Percentiles rank a stretch among this genome's conserved stretches.
phyloP scores from a whole-genome alignment of 176 grass and related monocot genomes.

The Cymbopogon citratus region DNA sequence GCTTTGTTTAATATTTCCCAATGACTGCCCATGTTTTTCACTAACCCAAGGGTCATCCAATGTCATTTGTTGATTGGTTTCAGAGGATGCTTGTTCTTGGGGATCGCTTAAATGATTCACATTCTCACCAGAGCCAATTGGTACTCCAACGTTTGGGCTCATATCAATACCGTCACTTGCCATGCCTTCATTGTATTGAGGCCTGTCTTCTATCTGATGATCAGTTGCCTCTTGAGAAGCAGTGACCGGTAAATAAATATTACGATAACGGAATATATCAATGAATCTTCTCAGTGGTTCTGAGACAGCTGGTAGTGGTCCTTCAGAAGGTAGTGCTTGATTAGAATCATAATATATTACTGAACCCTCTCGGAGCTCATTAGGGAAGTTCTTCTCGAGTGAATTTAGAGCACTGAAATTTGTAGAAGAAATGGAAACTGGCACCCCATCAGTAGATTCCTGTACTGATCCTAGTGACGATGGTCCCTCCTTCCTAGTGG shows the following conservation, averaged over 20 bases:
- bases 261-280: conserved; percentile 28
- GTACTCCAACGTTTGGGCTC: neutral
- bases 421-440: neutral
- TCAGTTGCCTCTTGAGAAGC: conserved; percentile 41
- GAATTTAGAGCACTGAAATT: neutral
- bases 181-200: conserved; percentile 25
- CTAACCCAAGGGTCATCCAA: neutral
- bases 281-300: conserved; percentile 27
- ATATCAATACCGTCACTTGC: neutral
- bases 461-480: neutral
- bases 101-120: conserved; percentile 6
- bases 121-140: conserved; percentile 24
- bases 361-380: neutral
- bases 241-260: conserved; percentile 48
- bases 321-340: conserved; percentile 16
- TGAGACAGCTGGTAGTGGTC: conserved; percentile 6
- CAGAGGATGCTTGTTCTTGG: conserved; percentile 15
- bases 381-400: neutral
- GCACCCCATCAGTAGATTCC: neutral
- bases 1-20: conserved; percentile 10
- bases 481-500: neutral
- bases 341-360: conserved; percentile 18
- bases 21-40: conserved; percentile 3
- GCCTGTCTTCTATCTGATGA: conserved; percentile 31
- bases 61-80: conserved; percentile 14